Evolutionary conservation across 2,329 filamentous ascomycete genomes (phyloP).

Genomic region (Claviceps sp.): DNA sequence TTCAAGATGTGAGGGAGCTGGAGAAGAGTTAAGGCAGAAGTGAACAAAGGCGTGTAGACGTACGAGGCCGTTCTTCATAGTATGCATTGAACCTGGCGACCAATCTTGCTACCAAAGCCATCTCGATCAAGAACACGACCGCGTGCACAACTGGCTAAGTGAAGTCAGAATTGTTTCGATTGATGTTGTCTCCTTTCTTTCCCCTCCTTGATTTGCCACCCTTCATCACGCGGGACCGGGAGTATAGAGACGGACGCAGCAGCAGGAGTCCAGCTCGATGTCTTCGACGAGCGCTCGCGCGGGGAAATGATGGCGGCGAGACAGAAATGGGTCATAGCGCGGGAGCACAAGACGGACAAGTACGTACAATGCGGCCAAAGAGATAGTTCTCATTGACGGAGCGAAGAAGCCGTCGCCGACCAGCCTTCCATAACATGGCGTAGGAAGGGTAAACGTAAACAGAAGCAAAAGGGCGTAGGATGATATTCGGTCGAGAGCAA

Average conservation of each 20-base stretch:
- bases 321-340: neutral
- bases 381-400: conserved; percentile 54
- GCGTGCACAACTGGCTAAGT: conserved; percentile 73
- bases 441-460: neutral
- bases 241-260: neutral
- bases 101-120: conserved; percentile 72
- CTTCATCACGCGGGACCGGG: no score
- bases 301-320: neutral
- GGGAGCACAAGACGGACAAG: neutral
- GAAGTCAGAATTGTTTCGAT: neutral
- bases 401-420: conserved; percentile 47
- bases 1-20: neutral
- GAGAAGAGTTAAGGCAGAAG: neutral
- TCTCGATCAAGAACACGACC: conserved; percentile 75
- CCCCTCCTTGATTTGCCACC: neutral
- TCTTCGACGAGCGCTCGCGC: neutral
- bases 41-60: conserved; percentile 13
- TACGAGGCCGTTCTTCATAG: conserved; percentile 81
- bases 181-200: neutral
- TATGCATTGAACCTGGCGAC: conserved; percentile 83
- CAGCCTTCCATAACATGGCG: conserved; percentile 45
- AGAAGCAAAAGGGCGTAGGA: neutral
- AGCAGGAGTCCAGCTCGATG: neutral
- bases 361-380: conserved; percentile 58
- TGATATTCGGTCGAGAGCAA: neutral